A percentile compares a stretch with the other conserved stretches of the same genome.
phyloP scores from a whole-genome alignment of 345 rosid species.

The Laguncularia racemosa region DNA sequence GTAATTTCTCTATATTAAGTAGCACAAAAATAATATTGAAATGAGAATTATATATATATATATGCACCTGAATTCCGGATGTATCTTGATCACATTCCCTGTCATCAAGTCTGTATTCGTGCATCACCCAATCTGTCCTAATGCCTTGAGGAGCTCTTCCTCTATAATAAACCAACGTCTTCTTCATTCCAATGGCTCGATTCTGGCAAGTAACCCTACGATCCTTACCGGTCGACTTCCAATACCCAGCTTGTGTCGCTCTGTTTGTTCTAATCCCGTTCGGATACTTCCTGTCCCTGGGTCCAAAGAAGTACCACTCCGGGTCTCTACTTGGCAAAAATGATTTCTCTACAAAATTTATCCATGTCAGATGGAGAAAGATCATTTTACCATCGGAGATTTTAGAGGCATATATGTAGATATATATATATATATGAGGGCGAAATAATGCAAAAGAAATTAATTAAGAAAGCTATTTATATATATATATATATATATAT shows the following conservation, averaged over 20 bases:
- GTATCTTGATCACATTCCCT: conserved; percentile 69
- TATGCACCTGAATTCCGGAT: conserved; percentile 67
- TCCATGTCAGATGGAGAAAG: too few species aligned
- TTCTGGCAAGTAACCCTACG: conserved; percentile 58
- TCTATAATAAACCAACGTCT: conserved; percentile 82
- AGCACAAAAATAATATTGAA: too few species aligned
- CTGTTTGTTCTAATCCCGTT: conserved; percentile 91
- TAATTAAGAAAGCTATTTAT: too few species aligned
- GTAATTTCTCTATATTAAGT: too few species aligned
- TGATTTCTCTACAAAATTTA: conserved; percentile 52
- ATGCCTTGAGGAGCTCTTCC: conserved; percentile 96
- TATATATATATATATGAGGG: too few species aligned
- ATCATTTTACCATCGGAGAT: too few species aligned
- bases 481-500: too few species aligned
- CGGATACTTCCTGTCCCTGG: conserved; percentile 85
- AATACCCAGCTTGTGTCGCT: conserved; percentile 85
- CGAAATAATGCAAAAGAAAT: too few species aligned
- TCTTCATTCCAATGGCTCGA: conserved; percentile 91
- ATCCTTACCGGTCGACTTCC: conserved; percentile 95
- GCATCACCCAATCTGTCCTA: conserved; percentile 96
- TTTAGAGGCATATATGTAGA: too few species aligned
- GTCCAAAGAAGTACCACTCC: conserved; percentile 98
- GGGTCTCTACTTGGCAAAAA: conserved; percentile 84
- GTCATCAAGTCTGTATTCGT: conserved; percentile 90
- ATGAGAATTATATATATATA: too few species aligned